phyloP scores from a whole-genome alignment of 1,139 yeast species.

The Yamadazyma diddensiae region DNA sequence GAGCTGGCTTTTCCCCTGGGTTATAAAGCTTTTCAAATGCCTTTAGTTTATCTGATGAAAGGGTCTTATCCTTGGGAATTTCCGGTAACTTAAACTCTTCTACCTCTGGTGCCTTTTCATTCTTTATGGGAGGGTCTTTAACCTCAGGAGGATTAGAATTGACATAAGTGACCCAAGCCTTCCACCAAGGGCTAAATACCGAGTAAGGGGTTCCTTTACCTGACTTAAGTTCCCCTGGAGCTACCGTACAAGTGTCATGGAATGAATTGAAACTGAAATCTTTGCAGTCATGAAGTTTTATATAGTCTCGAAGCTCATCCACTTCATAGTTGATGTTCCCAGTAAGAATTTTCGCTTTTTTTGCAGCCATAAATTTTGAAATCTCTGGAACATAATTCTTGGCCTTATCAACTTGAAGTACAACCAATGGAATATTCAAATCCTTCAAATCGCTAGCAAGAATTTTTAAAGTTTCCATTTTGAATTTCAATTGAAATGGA shows the following conservation, averaged over 20 bases:
- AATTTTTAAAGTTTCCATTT: constrained; percentile 27
- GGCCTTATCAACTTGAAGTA: constrained; percentile 28
- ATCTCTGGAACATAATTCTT: constrained; percentile 20
- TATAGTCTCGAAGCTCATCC: constrained; percentile 46
- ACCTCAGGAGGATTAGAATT: constrained; percentile 6
- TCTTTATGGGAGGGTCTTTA: constrained; percentile 11
- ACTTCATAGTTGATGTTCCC: constrained; percentile 50
- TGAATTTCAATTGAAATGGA: constrained; percentile 39
- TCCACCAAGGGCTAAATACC: constrained; percentile 54
- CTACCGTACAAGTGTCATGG: constrained; percentile 50
- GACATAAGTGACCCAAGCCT: constrained; percentile 35
- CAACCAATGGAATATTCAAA: constrained; percentile 39
- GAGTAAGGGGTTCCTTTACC: constrained; percentile 45
- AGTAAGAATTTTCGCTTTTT: constrained; percentile 30
- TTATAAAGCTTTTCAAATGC: constrained; percentile 22
- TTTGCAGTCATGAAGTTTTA: constrained; percentile 15
- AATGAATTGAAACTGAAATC: constrained; percentile 20
- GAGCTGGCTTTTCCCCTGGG: constrained; percentile 38
- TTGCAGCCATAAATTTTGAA: constrained; percentile 20
- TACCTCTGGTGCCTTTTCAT: constrained; percentile 60
- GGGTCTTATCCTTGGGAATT: constrained; percentile 11
- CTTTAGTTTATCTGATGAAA: constrained; percentile 7
- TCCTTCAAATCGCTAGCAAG: constrained; percentile 27
- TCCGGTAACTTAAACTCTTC: constrained; percentile 5
- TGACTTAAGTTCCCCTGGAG: constrained; percentile 41